These are phyloP conservation scores for Neocallimastix lanati DNA, from an alignment of 192 early-diverging fungal species.

Conservation along the genomic window DNA sequence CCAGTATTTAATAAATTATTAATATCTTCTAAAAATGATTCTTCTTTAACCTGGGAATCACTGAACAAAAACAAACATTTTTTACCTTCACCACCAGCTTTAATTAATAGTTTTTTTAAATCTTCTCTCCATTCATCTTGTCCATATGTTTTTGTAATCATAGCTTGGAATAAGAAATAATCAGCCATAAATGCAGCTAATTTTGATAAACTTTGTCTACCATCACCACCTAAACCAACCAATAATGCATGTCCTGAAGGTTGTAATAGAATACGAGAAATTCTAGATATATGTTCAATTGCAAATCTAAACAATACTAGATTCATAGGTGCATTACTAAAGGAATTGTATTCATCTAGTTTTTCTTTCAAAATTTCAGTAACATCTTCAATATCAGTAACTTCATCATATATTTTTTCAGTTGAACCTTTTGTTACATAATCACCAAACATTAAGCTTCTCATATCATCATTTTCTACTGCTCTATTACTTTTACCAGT, in stretches of 20 bases:
- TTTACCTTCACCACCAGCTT: slow-evolving; percentile 28
- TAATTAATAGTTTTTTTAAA: slow-evolving; percentile 28
- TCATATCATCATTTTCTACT: slow-evolving; percentile 27
- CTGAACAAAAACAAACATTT: slow-evolving; percentile 36
- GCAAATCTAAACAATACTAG: slow-evolving; percentile 34
- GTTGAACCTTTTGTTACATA: slow-evolving; percentile 13
- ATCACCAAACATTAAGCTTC: slow-evolving; percentile 31
- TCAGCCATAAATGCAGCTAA: slow-evolving; percentile 33
- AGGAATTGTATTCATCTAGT: slow-evolving; percentile 33
- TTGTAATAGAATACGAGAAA: slow-evolving; percentile 28
- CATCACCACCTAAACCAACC: slow-evolving; percentile 37
- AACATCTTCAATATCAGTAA: slow-evolving; percentile 26
- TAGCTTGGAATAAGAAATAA: slow-evolving; percentile 38
- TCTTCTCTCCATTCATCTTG: slow-evolving; percentile 34
- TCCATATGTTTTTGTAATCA: slow-evolving; percentile 35
- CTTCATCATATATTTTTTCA: slow-evolving; percentile 22
- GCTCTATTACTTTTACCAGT: slow-evolving; percentile 18
- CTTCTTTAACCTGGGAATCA: slow-evolving; percentile 41
- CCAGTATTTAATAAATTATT: slow-evolving; percentile 33
- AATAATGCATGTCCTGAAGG: slow-evolving; percentile 32
- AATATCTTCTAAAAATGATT: slow-evolving; percentile 42
- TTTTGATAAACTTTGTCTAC: slow-evolving; percentile 29
- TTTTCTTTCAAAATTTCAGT: slow-evolving; percentile 19
- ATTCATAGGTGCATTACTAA: slow-evolving; percentile 38
- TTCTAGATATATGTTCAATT: slow-evolving; percentile 23